Evolutionary conservation across 345 rosid genomes (phyloP).

Genomic region (Excoecaria agallocha): DNA sequence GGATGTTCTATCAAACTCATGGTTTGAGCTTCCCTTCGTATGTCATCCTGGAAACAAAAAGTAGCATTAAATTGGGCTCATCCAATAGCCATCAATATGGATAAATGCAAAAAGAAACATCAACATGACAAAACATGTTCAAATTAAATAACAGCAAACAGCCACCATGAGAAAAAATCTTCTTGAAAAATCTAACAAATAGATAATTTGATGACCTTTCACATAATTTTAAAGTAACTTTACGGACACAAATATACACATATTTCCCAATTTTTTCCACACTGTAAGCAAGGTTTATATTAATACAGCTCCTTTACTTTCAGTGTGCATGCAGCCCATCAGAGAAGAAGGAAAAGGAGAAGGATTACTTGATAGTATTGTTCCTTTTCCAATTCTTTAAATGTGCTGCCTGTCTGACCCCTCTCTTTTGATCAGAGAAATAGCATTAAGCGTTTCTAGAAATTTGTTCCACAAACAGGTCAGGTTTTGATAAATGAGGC

Average conservation of each 20-base stretch:
- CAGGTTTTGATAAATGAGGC: background rate
- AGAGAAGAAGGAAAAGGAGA: background rate
- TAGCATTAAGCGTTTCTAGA: background rate
- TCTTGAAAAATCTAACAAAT: background rate
- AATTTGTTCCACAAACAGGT: background rate
- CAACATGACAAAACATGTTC: background rate
- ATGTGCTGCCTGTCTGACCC: background rate
- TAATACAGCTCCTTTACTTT: background rate
- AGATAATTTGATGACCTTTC: background rate
- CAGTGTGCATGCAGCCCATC: background rate
- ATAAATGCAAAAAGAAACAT: background rate
- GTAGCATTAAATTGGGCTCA: slow-evolving; percentile 7
- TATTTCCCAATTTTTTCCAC: background rate
- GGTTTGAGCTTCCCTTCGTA: slow-evolving; percentile 92
- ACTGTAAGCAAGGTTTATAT: background rate
- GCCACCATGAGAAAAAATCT: background rate
- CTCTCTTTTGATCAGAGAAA: background rate
- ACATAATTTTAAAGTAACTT: background rate
- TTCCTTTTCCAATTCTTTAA: background rate
- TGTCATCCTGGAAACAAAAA: slow-evolving; percentile 65
- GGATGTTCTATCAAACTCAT: slow-evolving; percentile 99
- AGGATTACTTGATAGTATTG: background rate
- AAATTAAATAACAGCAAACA: background rate
- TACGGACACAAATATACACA: background rate
- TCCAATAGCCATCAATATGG: background rate